Base-by-base conservation (phyloP, 257 asterid species). In the Penstemon eatonii region DNA sequence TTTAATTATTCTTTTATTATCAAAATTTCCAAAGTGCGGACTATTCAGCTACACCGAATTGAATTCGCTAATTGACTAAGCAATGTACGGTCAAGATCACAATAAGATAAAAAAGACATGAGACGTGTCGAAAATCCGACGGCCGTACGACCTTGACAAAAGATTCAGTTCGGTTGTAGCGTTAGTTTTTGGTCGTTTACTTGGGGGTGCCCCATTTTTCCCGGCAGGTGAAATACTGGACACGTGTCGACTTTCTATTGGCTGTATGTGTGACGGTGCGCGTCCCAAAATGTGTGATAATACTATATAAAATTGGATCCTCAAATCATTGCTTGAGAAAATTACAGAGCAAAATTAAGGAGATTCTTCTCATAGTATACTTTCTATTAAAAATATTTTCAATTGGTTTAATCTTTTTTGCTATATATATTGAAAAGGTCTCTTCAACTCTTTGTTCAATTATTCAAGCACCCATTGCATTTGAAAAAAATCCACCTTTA, bases 161-260 rank as follows among this genome's bases (percentile, higher is more conserved):
- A 25, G 33, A 25, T 25, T 25, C 33, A 1, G 33, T 67, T 56
- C 25, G 36, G 62, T 67, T 56, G 53, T 18, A 47, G 5, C 69
- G 79, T 73, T 67, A 62, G 75, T 71, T 69, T 63, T 18, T 13
- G 71, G 73, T 69, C 72, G 72, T 64, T 76, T 67, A 73, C 60
- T 69, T 39, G 13, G 7, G 10, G 45, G 7, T 61, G 67, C 75
- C 56, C 55, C 73, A 46, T 2, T 56, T 73, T 56, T 62, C 56
- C 61, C 73, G 73, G 79, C 64, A 58, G 52, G 10, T 60, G 47
- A 45, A 37, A 18, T 4, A 11, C 12, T 36, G 65, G 50, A n/a
- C 63, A 68, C 81, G 75, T 73, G 84, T 69, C 69, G 0, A 1
- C 8, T 8, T 33, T 12, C 55, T 11, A 80, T 76, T 76, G 81